Percentiles rank a stretch among this genome's conserved stretches.
phyloP scores from a whole-genome alignment of 345 rosid genomes.

The Erysimum cheiranthoides region DNA sequence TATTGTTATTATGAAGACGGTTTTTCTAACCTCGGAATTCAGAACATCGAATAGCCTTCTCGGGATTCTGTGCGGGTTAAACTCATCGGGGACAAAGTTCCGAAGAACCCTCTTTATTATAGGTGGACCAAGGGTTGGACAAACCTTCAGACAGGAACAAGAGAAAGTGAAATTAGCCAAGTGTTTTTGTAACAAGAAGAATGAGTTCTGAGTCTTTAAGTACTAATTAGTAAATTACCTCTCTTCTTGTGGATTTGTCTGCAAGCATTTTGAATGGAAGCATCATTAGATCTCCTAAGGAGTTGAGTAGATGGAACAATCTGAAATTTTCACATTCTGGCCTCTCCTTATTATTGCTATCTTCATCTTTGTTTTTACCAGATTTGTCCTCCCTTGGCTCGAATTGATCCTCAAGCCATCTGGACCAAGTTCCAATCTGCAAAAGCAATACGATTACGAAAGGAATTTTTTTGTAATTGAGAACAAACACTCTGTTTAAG shows the following conservation, averaged over 20 bases:
- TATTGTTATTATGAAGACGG: not conserved
- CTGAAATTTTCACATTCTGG: constrained; percentile 58
- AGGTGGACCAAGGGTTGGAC: constrained; percentile 72
- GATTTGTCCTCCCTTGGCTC: constrained; percentile 65
- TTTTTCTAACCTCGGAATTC: constrained; percentile 68
- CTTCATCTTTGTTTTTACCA: constrained; percentile 44
- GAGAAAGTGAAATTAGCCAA: constrained; percentile 18
- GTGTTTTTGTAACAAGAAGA: constrained; percentile 8
- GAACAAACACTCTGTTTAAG: constrained; percentile 2
- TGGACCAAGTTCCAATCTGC: constrained; percentile 93
- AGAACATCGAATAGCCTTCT: constrained; percentile 64
- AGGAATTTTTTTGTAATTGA: not conserved
- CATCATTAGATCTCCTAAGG: constrained; percentile 95
- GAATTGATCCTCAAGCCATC: constrained; percentile 92
- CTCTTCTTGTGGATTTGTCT: constrained; percentile 73
- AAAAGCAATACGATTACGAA: constrained; percentile 12
- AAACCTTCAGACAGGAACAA: constrained; percentile 57
- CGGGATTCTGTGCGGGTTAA: constrained; percentile 79
- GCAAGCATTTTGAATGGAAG: constrained; percentile 90
- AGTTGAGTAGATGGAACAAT: constrained; percentile 77
- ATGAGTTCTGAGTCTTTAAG: not conserved
- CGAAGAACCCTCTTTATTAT: constrained; percentile 67
- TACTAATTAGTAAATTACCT: too few relatives aligned
- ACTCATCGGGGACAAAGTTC: constrained; percentile 88
- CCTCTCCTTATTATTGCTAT: constrained; percentile 38